Evolutionary conservation across 805 yeast genomes (phyloP).

Genomic region (Wickerhamomyces tratensis): DNA sequence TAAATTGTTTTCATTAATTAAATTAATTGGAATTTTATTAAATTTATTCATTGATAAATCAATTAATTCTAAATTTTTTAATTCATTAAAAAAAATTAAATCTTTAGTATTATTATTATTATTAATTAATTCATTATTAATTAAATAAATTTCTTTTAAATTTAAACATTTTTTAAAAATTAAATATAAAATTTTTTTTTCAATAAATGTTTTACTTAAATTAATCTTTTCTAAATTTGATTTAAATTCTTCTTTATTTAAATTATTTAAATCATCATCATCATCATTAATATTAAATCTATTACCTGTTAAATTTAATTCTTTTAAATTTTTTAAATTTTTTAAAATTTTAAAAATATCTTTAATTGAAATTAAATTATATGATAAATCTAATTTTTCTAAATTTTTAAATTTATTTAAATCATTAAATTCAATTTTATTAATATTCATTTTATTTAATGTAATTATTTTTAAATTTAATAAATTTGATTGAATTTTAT

Average conservation of each 20-base stretch:
- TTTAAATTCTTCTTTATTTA: background rate
- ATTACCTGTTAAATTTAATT: constrained; percentile 48
- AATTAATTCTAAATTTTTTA: constrained; percentile 9
- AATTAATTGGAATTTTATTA: constrained; percentile 17
- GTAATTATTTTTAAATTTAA: constrained; percentile 36
- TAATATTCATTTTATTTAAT: constrained; percentile 33
- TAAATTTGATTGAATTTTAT: constrained; percentile 37
- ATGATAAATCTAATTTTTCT: constrained; percentile 45
- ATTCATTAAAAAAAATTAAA: constrained; percentile 1
- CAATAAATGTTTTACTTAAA: constrained; percentile 5
- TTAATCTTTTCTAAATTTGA: constrained; percentile 7
- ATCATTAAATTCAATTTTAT: constrained; percentile 4
- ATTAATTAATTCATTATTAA: constrained; percentile 4
- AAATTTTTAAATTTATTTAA: constrained; percentile 22
- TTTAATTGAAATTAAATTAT: constrained; percentile 39
- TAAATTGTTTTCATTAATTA: constrained; percentile 5
- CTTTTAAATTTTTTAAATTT: constrained; percentile 26
- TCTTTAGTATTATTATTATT: background rate
- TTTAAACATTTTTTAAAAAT: constrained; percentile 27
- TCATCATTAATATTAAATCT: constrained; percentile 17
- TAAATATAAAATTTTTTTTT: constrained; percentile 1
- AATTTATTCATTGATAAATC: constrained; percentile 36
- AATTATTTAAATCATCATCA: background rate
- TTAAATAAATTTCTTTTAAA: constrained; percentile 19
- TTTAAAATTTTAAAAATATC: constrained; percentile 28